Base-by-base conservation (phyloP, 148 eudicot genomes). In the Rhododendron vialii region DNA sequence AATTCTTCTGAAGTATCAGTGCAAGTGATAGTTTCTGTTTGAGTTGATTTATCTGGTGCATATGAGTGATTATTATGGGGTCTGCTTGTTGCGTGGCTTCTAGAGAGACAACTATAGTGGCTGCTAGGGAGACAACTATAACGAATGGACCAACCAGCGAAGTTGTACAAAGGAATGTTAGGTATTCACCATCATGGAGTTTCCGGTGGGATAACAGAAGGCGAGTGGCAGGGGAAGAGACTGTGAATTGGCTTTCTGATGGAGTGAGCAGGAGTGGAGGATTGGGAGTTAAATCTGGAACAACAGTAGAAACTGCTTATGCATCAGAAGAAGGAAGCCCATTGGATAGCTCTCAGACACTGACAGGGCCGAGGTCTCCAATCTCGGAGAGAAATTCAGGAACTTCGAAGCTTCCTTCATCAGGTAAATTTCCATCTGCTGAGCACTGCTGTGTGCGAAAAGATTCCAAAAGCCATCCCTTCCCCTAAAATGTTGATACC, bases 141-240 rank as follows among this genome's bases (percentile, higher is more conserved):
- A 91, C 90, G 51, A 93, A 89, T 87, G 93, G 94, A 90, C 83
- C 98, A 22, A 86, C 87, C 75, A 87, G 89, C 76, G 99, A 97
- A 38, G 78, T 88, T 88, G 57, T 87, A 83, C 92, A 89, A 59
- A 93, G 99, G 87, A 93, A 93, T 89, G 86, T 87, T 36, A 89
- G 96, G 84, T 88, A 93, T 86, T 97, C 99, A 18, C 98, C 99
- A 59, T 91, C 98, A 6, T 97, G 99, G 99, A 97, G 99, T 91
- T 91, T 97, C 86, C 93, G 95, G 41, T 93, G 98, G 99, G 99
- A 97, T 90, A 97, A 93, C 87, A 91, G 98, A 87, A 95, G 94
- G 43, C 91, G 98, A 77, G 98, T 94, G 75, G 98, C 98, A 73
- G 98, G 95, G 71, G 99, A 97, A 89, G 99, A 95, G 33, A 86